Evolutionary conservation across 1,139 yeast species (phyloP).

Genomic region (Sugiyamaella castrensis): DNA sequence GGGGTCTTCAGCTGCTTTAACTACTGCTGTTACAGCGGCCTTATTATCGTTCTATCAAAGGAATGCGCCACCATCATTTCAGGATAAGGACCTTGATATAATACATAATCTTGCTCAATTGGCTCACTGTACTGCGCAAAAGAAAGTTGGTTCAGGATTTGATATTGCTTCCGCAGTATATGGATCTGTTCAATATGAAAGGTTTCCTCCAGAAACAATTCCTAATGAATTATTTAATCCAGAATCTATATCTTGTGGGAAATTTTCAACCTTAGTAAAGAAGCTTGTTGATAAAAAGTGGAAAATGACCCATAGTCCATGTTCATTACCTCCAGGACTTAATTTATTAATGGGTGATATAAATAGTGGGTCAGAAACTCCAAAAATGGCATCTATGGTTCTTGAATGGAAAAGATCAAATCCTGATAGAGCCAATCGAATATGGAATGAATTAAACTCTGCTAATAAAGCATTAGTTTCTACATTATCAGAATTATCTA

Average conservation of each 20-base stretch:
- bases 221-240: conserved; percentile 7
- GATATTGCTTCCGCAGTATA: conserved; percentile 94
- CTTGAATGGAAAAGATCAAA: conserved; percentile 61
- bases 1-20: conserved; percentile 94
- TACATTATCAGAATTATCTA: conserved; percentile 44
- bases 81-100: conserved; percentile 21
- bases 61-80: conserved; percentile 30
- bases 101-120: conserved; percentile 84
- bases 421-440: conserved; percentile 48
- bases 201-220: conserved; percentile 47
- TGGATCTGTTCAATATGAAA: conserved; percentile 78
- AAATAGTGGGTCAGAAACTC: conserved; percentile 89
- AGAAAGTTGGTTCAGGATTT: conserved; percentile 93
- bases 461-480: conserved; percentile 59
- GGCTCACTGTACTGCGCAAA: conserved; percentile 91
- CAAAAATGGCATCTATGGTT: conserved; percentile 77
- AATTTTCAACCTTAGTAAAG: conserved; percentile 33
- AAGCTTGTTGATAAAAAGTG: conserved; percentile 49
- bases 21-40: conserved; percentile 74
- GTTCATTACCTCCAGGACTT: conserved; percentile 65
- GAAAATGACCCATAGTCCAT: conserved; percentile 53
- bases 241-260: conserved; percentile 1
- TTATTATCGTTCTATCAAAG: conserved; percentile 49
- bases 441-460: conserved; percentile 55
- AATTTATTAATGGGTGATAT: conserved; percentile 89